Evolutionary conservation across 2,329 filamentous ascomycete genomes (phyloP), one percentile per base, ranked within the genome.

Genomic region (Mariannaea sp.): DNA sequence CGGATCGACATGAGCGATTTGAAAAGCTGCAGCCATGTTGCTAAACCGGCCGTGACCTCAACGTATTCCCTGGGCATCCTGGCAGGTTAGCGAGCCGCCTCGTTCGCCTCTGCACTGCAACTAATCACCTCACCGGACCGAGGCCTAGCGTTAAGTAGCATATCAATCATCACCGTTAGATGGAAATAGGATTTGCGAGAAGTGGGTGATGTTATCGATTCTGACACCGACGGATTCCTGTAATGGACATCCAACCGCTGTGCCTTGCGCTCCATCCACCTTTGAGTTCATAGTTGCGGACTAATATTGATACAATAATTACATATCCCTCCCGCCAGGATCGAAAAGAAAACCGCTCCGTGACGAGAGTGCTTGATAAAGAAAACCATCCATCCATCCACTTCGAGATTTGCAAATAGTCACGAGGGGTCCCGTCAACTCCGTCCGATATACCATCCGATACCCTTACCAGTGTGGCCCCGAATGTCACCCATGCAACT

Each of bases 271-370:
- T 29, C 20, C 42, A 55, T 43, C 53, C 48, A 41, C 45, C n/a
- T 29, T n/a, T 50, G 29, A 48, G 29, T 32, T 46, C 27, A 7
- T 19, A 35, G 36, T 45, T 47, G 24, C 48, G 44, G 53, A 45
- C 55, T 52, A 57, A 41, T 64, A 59, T 51, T 69, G 47, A 57
- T 71, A 71, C 65, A 71, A 57, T 67, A 61, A 56, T n/a, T 69
- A 68, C 66, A 70, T 66, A 41, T 59, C 48, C 20, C 41, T 33
- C 51, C 53, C 57, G 45, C 50, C 50, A 48, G 50, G 26, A 59
- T 48, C 50, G 40, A 43, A 13, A 47, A n/a, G n/a, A 54, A 24
- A 26, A 9, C n/a, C 26, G 22, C 24, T 30, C 20, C n/a, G 22
- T 20, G 20, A 19, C 33, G 53, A 52, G 39, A 33, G 59, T 48